phyloP scores from a whole-genome alignment of 805 yeast species.

The Metschnikowia colocasiae region DNA sequence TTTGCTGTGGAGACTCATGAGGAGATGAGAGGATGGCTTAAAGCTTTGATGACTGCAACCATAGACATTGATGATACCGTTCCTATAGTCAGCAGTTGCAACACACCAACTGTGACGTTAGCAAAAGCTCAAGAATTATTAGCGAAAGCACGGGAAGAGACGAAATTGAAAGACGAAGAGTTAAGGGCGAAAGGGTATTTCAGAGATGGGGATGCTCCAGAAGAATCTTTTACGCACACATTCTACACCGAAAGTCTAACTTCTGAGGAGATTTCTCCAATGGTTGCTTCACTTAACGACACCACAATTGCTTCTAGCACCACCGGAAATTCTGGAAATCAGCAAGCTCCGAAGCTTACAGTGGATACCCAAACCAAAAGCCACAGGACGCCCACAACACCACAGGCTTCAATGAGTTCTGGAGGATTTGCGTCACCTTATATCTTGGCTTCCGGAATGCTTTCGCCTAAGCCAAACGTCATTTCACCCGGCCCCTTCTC shows the following conservation, averaged over 20 bases:
- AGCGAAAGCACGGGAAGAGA: slow-evolving; percentile 76
- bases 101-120: slow-evolving; percentile 91
- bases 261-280: slow-evolving; percentile 27
- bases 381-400: slow-evolving; percentile 37
- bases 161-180: slow-evolving; percentile 52
- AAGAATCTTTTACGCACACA: slow-evolving; percentile 5
- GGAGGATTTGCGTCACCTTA: slow-evolving; percentile 67
- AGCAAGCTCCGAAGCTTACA: slow-evolving; percentile 26
- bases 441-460: slow-evolving; percentile 57
- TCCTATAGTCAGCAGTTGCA: slow-evolving; percentile 89
- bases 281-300: slow-evolving; percentile 31
- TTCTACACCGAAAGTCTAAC: slow-evolving; percentile 16
- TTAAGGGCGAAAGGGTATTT: slow-evolving; percentile 40
- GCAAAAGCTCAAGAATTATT: slow-evolving; percentile 82
- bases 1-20: slow-evolving; percentile 91
- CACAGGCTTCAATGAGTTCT: slow-evolving; percentile 25
- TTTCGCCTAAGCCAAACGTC: slow-evolving; percentile 43
- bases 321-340: slow-evolving; percentile 9
- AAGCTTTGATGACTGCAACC: slow-evolving; percentile 90
- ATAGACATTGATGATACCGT: slow-evolving; percentile 91
- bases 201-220: slow-evolving; percentile 23
- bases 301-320: slow-evolving; percentile 27
- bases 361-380: slow-evolving; percentile 28
- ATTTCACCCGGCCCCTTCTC: slow-evolving; percentile 6
- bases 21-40: slow-evolving; percentile 94